Conservation (phyloP, 148 eudicot species). For the Spergularia bocconei region DNA sequence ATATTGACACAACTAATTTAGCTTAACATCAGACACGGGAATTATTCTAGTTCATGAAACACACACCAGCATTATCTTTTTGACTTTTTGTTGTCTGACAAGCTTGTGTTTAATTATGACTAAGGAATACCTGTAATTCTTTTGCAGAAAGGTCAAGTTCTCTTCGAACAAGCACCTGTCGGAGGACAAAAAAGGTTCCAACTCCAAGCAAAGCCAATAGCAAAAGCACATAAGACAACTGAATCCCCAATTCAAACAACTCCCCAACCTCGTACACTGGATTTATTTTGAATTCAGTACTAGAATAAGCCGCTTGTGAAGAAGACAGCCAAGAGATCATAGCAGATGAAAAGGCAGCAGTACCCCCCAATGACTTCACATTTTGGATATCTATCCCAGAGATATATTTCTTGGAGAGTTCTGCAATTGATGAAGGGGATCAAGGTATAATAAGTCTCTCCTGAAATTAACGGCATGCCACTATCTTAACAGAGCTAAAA, state of each 20-base stretch:
- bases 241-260: slow-evolving; percentile 89
- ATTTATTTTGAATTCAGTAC: slow-evolving; percentile 43
- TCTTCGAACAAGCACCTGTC: slow-evolving; percentile 92
- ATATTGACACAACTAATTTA: background rate
- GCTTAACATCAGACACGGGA: background rate
- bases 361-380: slow-evolving; percentile 28
- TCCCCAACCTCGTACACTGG: slow-evolving; percentile 76
- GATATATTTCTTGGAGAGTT: slow-evolving; percentile 21
- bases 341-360: slow-evolving; percentile 40
- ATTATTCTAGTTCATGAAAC: background rate
- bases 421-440: slow-evolving; percentile 29
- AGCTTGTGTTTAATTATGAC: background rate
- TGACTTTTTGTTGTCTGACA: no score
- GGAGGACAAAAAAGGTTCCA: slow-evolving; percentile 83
- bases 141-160: slow-evolving; percentile 98
- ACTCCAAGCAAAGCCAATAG: slow-evolving; percentile 77
- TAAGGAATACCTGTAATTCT: slow-evolving; percentile 75
- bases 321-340: slow-evolving; percentile 50
- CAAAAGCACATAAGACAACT: slow-evolving; percentile 80
- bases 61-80: background rate
- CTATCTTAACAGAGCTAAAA: background rate
- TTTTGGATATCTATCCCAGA: slow-evolving; percentile 22
- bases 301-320: slow-evolving; percentile 53
- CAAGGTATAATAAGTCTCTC: background rate
- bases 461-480: background rate